A percentile compares a stretch with the other conserved stretches of the same genome.
phyloP scores from a whole-genome alignment of 352 stramenopile genomes.

The Phytophthora ohioensis region DNA sequence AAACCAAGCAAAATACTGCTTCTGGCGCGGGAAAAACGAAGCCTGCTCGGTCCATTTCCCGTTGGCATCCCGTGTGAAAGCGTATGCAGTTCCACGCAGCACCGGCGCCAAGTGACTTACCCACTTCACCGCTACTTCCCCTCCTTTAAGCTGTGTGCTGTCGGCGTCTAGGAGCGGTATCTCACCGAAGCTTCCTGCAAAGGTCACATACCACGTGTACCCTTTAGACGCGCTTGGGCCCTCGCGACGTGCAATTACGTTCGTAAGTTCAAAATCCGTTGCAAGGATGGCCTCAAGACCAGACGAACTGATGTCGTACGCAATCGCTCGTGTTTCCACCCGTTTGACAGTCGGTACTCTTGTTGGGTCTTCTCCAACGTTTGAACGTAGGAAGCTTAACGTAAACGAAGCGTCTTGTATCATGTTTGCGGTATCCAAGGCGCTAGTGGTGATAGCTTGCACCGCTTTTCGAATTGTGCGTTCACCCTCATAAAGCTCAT shows the following conservation, averaged over 20 bases:
- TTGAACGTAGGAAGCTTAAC: constrained; percentile 52
- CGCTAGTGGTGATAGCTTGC: constrained; percentile 61
- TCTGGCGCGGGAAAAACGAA: constrained; percentile 90
- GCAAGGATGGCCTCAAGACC: constrained; percentile 67
- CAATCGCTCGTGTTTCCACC: constrained; percentile 58
- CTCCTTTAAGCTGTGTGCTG: constrained; percentile 38
- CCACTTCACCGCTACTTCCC: constrained; percentile 50
- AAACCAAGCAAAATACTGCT: constrained; percentile 93
- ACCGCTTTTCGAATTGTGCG: constrained; percentile 81
- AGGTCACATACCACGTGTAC: constrained; percentile 90
- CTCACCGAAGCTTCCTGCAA: constrained; percentile 60
- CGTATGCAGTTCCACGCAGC: constrained; percentile 69
- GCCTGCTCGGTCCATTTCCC: constrained; percentile 91
- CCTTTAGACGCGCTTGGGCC: constrained; percentile 56
- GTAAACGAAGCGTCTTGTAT: constrained; percentile 58
- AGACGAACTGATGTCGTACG: constrained; percentile 54
- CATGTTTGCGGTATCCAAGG: constrained; percentile 17
- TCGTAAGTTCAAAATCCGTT: constrained; percentile 72
- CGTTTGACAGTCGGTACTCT: constrained; percentile 28
- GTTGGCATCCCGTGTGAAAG: constrained; percentile 62
- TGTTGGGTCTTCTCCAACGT: constrained; percentile 23
- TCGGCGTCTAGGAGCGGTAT: constrained; percentile 69
- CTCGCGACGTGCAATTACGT: constrained; percentile 74
- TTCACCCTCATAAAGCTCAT: constrained; percentile 59
- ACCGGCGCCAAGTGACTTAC: constrained; percentile 61